Conservation (phyloP, 495 filamentous ascomycete species). For the Penicillium maclennaniae region DNA sequence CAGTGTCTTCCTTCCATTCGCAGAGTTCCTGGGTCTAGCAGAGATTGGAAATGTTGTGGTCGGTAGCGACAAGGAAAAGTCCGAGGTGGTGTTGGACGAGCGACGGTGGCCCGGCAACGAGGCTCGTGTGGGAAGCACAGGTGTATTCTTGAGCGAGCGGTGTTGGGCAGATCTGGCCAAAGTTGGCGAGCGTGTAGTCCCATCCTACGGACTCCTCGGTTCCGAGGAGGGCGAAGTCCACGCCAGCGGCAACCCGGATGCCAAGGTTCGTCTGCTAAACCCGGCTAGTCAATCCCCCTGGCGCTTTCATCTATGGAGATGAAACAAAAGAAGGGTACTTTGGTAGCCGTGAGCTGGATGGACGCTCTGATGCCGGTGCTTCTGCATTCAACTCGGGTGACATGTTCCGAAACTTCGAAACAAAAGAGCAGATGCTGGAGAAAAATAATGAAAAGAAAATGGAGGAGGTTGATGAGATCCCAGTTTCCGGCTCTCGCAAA, state of each 20-base stretch:
- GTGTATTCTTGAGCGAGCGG: slow-evolving; percentile 90
- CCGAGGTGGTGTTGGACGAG: slow-evolving; percentile 81
- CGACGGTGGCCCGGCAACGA: slow-evolving; percentile 90
- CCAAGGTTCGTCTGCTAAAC: slow-evolving; percentile 65
- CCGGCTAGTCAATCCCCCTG: slow-evolving; percentile 55
- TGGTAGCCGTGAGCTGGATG: slow-evolving; percentile 75
- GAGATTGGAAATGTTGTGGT: slow-evolving; percentile 80
- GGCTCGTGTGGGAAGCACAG: slow-evolving; percentile 84
- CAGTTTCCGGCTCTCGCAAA: slow-evolving; percentile 75
- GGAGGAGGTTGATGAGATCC: slow-evolving; percentile 81
- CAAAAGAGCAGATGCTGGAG: slow-evolving; percentile 84
- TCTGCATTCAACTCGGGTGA: slow-evolving; percentile 87
- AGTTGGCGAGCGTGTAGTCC: slow-evolving; percentile 61
- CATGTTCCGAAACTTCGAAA: slow-evolving; percentile 98
- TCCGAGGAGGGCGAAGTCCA: slow-evolving; percentile 48
- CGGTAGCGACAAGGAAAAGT: slow-evolving; percentile 89
- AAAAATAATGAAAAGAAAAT: slow-evolving; percentile 89
- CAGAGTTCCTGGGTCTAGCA: slow-evolving; percentile 86
- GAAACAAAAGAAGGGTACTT: slow-evolving; percentile 73
- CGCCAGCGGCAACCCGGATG: slow-evolving; percentile 53
- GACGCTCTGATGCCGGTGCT: slow-evolving; percentile 82
- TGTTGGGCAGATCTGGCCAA: slow-evolving; percentile 90
- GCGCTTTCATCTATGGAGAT: slow-evolving; percentile 65
- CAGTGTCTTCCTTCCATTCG: slow-evolving; percentile 91
- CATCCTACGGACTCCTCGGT: slow-evolving; percentile 48